Base-by-base conservation (phyloP, 352 stramenopile species). In the Globisporangium echinulatum region DNA sequence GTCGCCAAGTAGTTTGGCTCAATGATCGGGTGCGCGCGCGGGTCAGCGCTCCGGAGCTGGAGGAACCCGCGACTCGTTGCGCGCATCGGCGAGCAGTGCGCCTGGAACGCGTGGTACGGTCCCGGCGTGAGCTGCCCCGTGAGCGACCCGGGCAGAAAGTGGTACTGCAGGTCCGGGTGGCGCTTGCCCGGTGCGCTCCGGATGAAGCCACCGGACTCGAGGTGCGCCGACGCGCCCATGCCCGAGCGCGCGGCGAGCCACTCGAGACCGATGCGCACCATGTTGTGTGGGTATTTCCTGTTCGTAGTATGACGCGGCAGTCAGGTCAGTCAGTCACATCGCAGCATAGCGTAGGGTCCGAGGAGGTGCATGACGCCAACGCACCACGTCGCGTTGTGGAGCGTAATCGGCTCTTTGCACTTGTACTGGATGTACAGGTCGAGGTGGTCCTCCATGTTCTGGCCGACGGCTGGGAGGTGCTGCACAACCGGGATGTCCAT, bases 361-460 rank as follows among this genome's bases (percentile, higher is more conserved):
- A 36, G n/a, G 37, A 44, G 9, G 4, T 5, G 33, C 4, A 43
- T 17, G 17, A 3, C 25, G 8, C 5, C 9, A 3, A 61, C 65
- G 47, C 67, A 87, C 73, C 83, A 93, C 15, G 85, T 94, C n/a
- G 87, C 84, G 58, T 94, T 92, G 67, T 96, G 88, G 25, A 96
- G 79, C 56, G 85, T 96, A 52, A 96, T 93, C 25, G 86, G 87
- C 69, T 96, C 83, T 49, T 85, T 92, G 71, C 83, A 95, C 61
- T 77, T 66, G 75, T 94, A 96, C 70, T 96, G 85, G 58, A 96
- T 73, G 67, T 96, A 96, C 51, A 95, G 62, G 54, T 95, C 87
- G 37, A 96, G 54, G 61, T 96, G 87, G 61, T 96, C 87, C 59
- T 96, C 85, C 77, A 96, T 86, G 72, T 96, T 94, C 58, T 90